A percentile compares a stretch with the other conserved stretches of the same genome.
These are phyloP conservation scores for Picea engelmannii DNA, from an alignment of 83 land plant species.

Conservation along the genomic window DNA sequence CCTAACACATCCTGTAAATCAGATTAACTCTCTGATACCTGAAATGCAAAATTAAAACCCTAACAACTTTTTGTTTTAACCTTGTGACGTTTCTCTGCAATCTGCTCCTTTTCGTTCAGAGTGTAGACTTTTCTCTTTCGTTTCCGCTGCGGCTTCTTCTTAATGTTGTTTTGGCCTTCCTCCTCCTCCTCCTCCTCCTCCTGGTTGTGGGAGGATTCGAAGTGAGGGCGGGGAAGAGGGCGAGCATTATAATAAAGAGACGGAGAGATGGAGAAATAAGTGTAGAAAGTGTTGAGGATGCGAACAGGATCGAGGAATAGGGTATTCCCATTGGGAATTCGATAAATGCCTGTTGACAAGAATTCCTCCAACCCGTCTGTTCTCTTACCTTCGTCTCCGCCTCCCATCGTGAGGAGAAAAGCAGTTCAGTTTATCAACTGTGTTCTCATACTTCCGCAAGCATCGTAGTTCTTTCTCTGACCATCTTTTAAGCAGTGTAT, in stretches of 20 bases:
- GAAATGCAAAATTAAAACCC: too few species aligned
- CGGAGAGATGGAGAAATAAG: neutral
- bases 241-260: neutral
- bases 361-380: neutral
- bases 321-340: neutral
- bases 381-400: too few species aligned
- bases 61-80: neutral
- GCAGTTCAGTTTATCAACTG: too few species aligned
- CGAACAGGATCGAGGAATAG: constrained; percentile 9
- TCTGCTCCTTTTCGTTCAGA: constrained; percentile 2
- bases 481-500: too few species aligned
- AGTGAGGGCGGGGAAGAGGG: neutral
- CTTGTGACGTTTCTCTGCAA: constrained; percentile 1
- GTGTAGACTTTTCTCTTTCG: neutral
- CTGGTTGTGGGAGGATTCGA: neutral
- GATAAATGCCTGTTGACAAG: constrained; percentile 7
- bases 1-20: too few species aligned
- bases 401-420: too few species aligned
- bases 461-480: too few species aligned
- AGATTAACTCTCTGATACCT: too few species aligned
- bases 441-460: too few species aligned
- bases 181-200: neutral
- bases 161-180: neutral
- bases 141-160: neutral
- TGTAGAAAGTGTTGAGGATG: constrained; percentile 3